Evolutionary conservation across 176 grass and related monocot species (phyloP), one percentile per base, ranked within the genome.

Genomic region (Aegilops longissima): DNA sequence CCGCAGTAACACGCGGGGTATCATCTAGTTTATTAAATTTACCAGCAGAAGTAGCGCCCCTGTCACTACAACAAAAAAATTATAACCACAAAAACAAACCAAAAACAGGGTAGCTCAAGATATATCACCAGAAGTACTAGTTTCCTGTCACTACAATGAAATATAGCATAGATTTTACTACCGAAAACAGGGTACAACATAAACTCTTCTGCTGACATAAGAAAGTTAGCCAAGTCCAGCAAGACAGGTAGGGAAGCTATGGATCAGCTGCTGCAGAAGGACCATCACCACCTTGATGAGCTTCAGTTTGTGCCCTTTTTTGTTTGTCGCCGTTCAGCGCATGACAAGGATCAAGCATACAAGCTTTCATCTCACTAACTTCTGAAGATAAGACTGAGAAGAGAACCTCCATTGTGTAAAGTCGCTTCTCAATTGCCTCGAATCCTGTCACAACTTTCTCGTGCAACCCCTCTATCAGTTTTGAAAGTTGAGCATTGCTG

Each of bases 331-430:
- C 17, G 8, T 69, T 69, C 66, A 69, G 31, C 16, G 1, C 31
- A 69, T 69, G 66, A 69, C 66, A 69, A 36, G 66, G 66, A 69
- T 69, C 31, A 69, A 33, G 33, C 33, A 36, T 70, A 20, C 34
- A 70, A 70, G 66, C 66, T 70, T 70, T 70, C 33, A 70, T 70
- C 66, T 70, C 66, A 70, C 66, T 70, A 36, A 70, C 33, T 70
- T 70, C 66, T 36, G 66, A 70, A 70, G 66, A 70, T 21, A 36
- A 11, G 66, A 33, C 66, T 10, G 17, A 70, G 33, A 70, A 70
- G 17, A 70, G 31, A 70, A 10, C 66, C 33, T 70, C 66, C 66
- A 70, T 36, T 70, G 66, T 70, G 66, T 70, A 17, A 18, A 70
- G 33, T 70, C 66, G 31, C 17, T 70, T 70, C 8, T 70, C 66